These are phyloP conservation scores for Rhizopogon roseolus DNA, from an alignment of 768 basidiomycete genomes.

Conservation along the genomic window DNA sequence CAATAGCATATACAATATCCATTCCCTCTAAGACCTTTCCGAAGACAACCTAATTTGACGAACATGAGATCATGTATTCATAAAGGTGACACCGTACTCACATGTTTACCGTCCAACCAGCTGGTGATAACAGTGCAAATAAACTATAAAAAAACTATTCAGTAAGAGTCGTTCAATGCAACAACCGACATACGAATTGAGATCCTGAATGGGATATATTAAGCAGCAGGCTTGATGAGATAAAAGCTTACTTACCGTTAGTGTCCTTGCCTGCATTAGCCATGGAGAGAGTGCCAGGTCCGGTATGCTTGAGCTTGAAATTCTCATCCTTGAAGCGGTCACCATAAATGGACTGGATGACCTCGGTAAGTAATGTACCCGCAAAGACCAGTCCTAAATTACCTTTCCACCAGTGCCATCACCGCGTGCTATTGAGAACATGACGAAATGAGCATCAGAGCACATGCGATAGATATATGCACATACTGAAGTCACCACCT, in stretches of 20 bases:
- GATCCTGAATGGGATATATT: slow-evolving; percentile 48
- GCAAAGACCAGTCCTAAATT: slow-evolving; percentile 19
- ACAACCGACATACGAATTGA: slow-evolving; percentile 62
- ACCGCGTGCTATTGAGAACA: slow-evolving; percentile 54
- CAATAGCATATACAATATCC: slow-evolving; percentile 76
- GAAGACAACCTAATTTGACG: slow-evolving; percentile 70
- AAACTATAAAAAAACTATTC: slow-evolving; percentile 48
- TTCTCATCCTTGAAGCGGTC: slow-evolving; percentile 93
- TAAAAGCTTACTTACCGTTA: slow-evolving; percentile 53
- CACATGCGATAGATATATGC: slow-evolving; percentile 6
- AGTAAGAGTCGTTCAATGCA: neutral
- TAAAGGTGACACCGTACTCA: slow-evolving; percentile 26
- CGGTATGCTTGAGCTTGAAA: slow-evolving; percentile 95
- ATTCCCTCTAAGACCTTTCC: slow-evolving; percentile 91
- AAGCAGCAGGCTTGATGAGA: neutral
- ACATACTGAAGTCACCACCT: slow-evolving; percentile 96
- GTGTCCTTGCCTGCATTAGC: slow-evolving; percentile 92
- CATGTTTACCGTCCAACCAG: slow-evolving; percentile 92
- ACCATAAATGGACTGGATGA: slow-evolving; percentile 78
- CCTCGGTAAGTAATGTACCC: slow-evolving; percentile 1
- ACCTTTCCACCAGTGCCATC: slow-evolving; percentile 91
- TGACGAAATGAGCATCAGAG: slow-evolving; percentile 11
- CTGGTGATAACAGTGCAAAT: slow-evolving; percentile 84
- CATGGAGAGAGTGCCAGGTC: slow-evolving; percentile 87
- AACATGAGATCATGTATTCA: slow-evolving; percentile 1